phyloP scores from a whole-genome alignment of 2,329 filamentous ascomycete genomes.

The Aspergillus ruber region DNA sequence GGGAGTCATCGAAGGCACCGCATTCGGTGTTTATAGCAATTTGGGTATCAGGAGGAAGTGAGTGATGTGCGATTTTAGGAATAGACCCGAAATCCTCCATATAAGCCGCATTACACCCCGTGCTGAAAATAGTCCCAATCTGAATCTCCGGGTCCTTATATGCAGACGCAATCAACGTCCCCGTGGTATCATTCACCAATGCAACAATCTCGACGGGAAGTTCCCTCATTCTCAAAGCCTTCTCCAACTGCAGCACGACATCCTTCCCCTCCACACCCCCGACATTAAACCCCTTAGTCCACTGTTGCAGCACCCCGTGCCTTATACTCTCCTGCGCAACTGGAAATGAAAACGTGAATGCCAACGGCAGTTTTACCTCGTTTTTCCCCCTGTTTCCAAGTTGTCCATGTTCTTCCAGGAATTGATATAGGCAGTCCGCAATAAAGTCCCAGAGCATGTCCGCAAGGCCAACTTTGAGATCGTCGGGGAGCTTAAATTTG shows the following conservation, averaged over 20 bases:
- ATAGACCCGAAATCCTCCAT: constrained; percentile 81
- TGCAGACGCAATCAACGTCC: constrained; percentile 83
- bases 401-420: constrained; percentile 60
- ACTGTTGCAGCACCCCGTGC: constrained; percentile 75
- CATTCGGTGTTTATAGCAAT: constrained; percentile 95
- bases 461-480: constrained; percentile 69
- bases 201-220: constrained; percentile 80
- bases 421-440: constrained; percentile 73
- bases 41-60: constrained; percentile 64
- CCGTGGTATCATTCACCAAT: constrained; percentile 89
- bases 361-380: constrained; percentile 55
- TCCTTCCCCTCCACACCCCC: constrained; percentile 79
- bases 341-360: constrained; percentile 87
- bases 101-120: constrained; percentile 91
- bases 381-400: constrained; percentile 43
- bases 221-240: constrained; percentile 59
- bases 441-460: constrained; percentile 84
- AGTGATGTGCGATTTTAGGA: constrained; percentile 77
- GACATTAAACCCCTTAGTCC: constrained; percentile 91
- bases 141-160: constrained; percentile 82
- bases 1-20: constrained; percentile 86
- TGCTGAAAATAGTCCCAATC: constrained; percentile 92
- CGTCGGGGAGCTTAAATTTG: constrained; percentile 78
- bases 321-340: constrained; percentile 79
- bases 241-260: constrained; percentile 74